Evolutionary conservation across 306 rosid species (phyloP), one percentile per base, ranked within the genome.

Genomic region (Cicer arietinum): DNA sequence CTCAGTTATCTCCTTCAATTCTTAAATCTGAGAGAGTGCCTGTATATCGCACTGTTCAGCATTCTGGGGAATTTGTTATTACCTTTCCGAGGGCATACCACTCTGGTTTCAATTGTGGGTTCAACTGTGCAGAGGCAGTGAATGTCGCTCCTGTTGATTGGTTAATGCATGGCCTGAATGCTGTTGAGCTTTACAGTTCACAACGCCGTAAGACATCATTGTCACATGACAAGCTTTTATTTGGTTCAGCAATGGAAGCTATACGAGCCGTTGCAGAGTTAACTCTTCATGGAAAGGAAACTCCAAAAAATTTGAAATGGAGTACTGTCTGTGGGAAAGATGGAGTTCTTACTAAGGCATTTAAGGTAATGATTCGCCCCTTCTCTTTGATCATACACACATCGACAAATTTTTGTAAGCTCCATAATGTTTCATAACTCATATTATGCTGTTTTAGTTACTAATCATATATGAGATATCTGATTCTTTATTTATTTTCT

Each of bases 51-150:
- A 89, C 82, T 10, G 85, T 88, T 61, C 98, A 94, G 67, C 86
- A 84, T 79, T 77, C 96, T 61, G 91, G 98, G 78, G 98, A 95
- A 78, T 92, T 95, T 73, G 88, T 95, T 81, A 96, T 95, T 58
- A 95, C 99, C 65, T 95, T 95, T 79, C 99, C 99, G 0, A 88
- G 99, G 89, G 98, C 98, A 13, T 95, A 92, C 74, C 99, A 95
- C 54, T 77, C 96, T 64, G 99, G 99, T 75, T 95, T 95, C 87
- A 95, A 95, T 76, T 87, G 96, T 67, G 99, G 99, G 39, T 95
- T 95, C 81, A 95, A 95, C 84, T 95, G 99, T 76, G 99, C 99
- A 1, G 99, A 95, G 86, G 99, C 99, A 45, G 99, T 95, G 74
- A 95, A 95, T 69, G 98, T 90, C 76, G 99, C 99, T 39, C 99